A percentile compares a stretch with the other conserved stretches of the same genome.
phyloP scores from a whole-genome alignment of 2,329 filamentous ascomycete genomes.

The Kalaharituber pfeilii region DNA sequence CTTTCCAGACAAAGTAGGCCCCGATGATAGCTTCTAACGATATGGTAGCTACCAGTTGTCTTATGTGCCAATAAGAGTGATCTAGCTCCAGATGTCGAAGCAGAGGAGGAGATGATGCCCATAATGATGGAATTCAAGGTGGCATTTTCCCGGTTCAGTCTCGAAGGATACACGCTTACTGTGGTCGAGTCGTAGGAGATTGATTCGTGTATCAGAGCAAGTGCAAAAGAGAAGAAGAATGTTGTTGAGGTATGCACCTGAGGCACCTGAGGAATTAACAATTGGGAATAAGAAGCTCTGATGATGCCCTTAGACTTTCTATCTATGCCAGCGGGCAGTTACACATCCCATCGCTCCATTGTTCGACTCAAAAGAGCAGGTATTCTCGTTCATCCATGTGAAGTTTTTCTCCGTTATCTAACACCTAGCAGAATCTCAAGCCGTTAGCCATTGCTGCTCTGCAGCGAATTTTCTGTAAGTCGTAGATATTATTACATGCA shows the following conservation, averaged over 20 bases:
- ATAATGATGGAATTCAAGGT: constrained; percentile 98
- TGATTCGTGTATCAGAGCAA: constrained; percentile 90
- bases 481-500: background rate
- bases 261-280: too few species aligned
- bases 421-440: constrained; percentile 46
- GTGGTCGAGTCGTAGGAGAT: constrained; percentile 34
- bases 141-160: constrained; percentile 25
- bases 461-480: constrained; percentile 65
- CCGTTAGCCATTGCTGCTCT: constrained; percentile 74
- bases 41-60: constrained; percentile 49
- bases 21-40: background rate
- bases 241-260: constrained; percentile 19
- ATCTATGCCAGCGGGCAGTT: constrained; percentile 93
- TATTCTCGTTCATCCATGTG: constrained; percentile 1
- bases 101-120: constrained; percentile 92
- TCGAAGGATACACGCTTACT: background rate
- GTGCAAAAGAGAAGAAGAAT: constrained; percentile 22
- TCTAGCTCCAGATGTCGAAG: constrained; percentile 53
- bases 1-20: background rate
- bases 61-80: constrained; percentile 98
- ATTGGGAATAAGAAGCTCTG: background rate
- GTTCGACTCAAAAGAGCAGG: constrained; percentile 78
- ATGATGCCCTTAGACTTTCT: constrained; percentile 51
- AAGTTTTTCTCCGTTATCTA: background rate
- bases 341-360: constrained; percentile 92